Conservation (phyloP, 2,329 filamentous ascomycete genomes). For the Zymoseptoria ardabiliae region DNA sequence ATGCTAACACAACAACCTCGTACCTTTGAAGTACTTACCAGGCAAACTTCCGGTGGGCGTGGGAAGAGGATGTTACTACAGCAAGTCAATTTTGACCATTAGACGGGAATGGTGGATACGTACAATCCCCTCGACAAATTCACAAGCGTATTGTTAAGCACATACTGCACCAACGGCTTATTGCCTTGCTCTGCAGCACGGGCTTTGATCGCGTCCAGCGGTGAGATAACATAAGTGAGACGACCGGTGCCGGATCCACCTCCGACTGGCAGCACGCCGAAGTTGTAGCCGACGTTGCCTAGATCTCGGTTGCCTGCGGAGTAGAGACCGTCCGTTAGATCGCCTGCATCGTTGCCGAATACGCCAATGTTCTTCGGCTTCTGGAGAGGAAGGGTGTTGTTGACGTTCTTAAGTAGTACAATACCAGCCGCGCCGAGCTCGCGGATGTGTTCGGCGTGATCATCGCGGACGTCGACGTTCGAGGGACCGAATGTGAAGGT, state of each 20-base stretch:
- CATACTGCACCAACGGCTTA: conserved; percentile 39
- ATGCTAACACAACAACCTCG: conserved; percentile 20
- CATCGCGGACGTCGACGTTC: conserved; percentile 32
- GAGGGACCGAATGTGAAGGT: conserved; percentile 28
- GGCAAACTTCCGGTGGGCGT: not conserved
- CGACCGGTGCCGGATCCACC: conserved; percentile 38
- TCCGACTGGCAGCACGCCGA: conserved; percentile 38
- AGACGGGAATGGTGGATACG: not conserved
- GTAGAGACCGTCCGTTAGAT: conserved; percentile 44
- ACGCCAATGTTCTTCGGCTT: conserved; percentile 43
- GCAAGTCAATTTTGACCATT: not conserved
- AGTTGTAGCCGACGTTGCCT: conserved; percentile 27
- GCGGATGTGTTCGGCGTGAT: conserved; percentile 32
- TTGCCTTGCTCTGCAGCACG: conserved; percentile 24
- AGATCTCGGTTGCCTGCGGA: conserved; percentile 12
- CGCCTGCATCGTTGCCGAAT: conserved; percentile 44
- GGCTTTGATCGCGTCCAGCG: conserved; percentile 36
- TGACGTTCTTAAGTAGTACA: conserved; percentile 44
- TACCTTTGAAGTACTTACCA: not conserved
- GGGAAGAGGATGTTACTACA: conserved; percentile 31
- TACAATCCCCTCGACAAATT: conserved; percentile 27
- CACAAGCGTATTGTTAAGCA: conserved; percentile 34
- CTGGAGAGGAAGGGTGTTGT: conserved; percentile 46
- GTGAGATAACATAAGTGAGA: conserved; percentile 33
- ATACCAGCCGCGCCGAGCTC: conserved; percentile 35